A percentile compares a stretch with the other conserved stretches of the same genome.
These are phyloP conservation scores for Sindora glabra DNA, from an alignment of 306 rosid genomes.

Conservation along the genomic window DNA sequence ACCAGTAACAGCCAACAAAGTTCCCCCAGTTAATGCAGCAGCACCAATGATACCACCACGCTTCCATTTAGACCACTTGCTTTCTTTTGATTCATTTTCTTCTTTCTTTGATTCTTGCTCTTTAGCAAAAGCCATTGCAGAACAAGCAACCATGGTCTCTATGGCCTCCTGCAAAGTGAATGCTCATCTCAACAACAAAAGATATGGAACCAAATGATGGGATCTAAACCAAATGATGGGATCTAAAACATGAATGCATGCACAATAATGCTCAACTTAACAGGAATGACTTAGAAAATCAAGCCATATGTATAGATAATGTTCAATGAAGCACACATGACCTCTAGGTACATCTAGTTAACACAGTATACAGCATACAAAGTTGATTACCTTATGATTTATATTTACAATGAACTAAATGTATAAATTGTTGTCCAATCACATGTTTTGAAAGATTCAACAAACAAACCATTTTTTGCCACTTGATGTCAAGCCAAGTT, in stretches of 20 bases:
- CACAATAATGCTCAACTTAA: constrained; percentile 10
- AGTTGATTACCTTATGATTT: too few relatives aligned
- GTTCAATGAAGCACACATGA: constrained; percentile 4
- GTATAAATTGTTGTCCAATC: not conserved
- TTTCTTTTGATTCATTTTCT: constrained; percentile 39
- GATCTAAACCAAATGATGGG: not conserved
- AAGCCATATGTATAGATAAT: not conserved
- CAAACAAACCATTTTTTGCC: constrained; percentile 68
- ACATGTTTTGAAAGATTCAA: constrained; percentile 10
- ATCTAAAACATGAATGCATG: not conserved
- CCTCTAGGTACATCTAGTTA: not conserved
- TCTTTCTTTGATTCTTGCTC: constrained; percentile 44
- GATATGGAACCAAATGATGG: not conserved
- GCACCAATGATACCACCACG: constrained; percentile 97
- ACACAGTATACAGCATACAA: not conserved
- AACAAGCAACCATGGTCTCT: constrained; percentile 84
- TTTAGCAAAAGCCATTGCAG: constrained; percentile 78
- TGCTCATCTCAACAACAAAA: constrained; percentile 12
- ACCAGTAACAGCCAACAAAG: constrained; percentile 87
- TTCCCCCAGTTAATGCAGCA: constrained; percentile 91
- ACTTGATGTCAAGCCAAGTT: constrained; percentile 83
- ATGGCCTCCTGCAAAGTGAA: constrained; percentile 69
- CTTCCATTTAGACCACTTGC: constrained; percentile 77
- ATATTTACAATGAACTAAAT: too few relatives aligned
- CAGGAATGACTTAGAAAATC: not conserved